Base-by-base conservation (phyloP, 2,329 filamentous ascomycete genomes). In the Leptographium wingfieldii region DNA sequence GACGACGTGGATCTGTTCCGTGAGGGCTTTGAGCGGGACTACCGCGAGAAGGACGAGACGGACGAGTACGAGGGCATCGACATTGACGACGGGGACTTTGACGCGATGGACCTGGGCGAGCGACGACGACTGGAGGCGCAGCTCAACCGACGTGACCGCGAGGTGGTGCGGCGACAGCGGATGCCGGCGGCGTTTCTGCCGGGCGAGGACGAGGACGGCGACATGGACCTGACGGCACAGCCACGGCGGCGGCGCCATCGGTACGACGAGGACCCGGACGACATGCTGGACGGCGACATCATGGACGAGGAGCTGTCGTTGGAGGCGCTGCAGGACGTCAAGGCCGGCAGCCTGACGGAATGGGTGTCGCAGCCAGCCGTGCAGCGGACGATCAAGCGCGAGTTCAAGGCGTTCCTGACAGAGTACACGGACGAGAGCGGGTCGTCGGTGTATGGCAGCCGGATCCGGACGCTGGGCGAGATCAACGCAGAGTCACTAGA, bases 341-440 rank as follows among this genome's bases (percentile, higher is more conserved):
- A 99, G 72, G 91, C 94, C 22, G 83, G 90, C 22, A 96, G 88
- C 66, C 77, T 99, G 69, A 95, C 91, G 0, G 94, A 99, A 65
- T 99, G 95, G 95, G 88, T 99, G 51, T 86, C 90, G 16, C 87
- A 92, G 67, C 89, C 90, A 3, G 84, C 90, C 16, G 94, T 99
- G 14, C 90, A 96, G 73, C 84, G 90, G 66, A 95, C 92, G 1
- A 94, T 99, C 73, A 92, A 91, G 70, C 84, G 92, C 68, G 94
- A 99, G 73, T 99, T 99, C 82, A 96, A 95, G 73, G 87, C 89
- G 3, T 99, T 99, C 77, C 77, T 99, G 68, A 97, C 94, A 12
- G 92, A 96, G 67, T 97, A 95, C 72, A 96, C 86, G 6, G 94
- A 99, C 68, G 85, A 91, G 59, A 85, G 87, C 64, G 92, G 91